phyloP scores from a whole-genome alignment of 352 stramenopile species.

The Phytophthora hybrid region DNA sequence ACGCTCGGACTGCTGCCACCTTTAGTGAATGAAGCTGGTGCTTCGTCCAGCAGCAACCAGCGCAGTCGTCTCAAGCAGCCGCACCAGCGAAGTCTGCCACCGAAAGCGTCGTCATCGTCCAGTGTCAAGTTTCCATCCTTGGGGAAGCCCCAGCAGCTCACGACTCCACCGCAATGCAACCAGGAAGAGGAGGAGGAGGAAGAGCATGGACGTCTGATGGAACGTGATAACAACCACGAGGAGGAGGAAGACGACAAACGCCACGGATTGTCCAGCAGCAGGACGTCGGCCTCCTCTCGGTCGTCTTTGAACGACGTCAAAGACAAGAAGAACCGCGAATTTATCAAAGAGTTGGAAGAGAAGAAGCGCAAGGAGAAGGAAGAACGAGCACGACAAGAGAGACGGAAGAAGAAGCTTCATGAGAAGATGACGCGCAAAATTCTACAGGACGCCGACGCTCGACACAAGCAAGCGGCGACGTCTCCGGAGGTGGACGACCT shows the following conservation, averaged over 20 bases:
- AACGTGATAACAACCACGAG: conserved; percentile 23
- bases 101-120: conserved; percentile 20
- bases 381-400: conserved; percentile 49
- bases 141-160: conserved; percentile 39
- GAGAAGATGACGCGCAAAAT: conserved; percentile 69
- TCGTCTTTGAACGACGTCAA: conserved; percentile 23
- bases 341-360: conserved; percentile 76
- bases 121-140: conserved; percentile 52
- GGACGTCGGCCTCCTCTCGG: conserved; percentile 23
- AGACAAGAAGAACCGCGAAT: conserved; percentile 68
- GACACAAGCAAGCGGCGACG: conserved; percentile 31
- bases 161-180: conserved; percentile 35
- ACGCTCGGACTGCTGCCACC: conserved; percentile 27
- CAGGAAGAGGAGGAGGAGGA: conserved; percentile 48
- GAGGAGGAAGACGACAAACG: conserved; percentile 36
- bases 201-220: conserved; percentile 7
- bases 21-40: conserved; percentile 13
- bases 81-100: conserved; percentile 18
- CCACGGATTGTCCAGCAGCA: conserved; percentile 25
- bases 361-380: conserved; percentile 78
- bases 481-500: conserved; percentile 38
- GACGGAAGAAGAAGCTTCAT: conserved; percentile 65
- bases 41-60: conserved; percentile 16
- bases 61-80: conserved; percentile 40
- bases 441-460: conserved; percentile 48